phyloP scores from a whole-genome alignment of 106 monocot genomes.

The Hemerocallis citrina region DNA sequence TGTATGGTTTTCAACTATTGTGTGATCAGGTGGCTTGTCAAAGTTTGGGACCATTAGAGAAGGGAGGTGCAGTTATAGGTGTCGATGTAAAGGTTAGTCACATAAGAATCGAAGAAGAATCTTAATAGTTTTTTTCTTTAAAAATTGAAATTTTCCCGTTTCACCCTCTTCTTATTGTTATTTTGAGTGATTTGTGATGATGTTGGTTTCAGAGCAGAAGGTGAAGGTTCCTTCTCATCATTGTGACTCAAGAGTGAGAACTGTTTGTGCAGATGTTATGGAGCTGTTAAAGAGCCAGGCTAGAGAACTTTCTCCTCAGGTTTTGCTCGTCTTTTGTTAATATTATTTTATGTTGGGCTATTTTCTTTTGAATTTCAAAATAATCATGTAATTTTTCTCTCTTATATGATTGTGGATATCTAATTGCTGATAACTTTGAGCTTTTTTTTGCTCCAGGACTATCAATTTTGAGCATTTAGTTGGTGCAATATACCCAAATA shows the following conservation, averaged over 20 bases:
- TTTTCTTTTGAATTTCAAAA: no score
- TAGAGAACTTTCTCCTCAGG: conserved; percentile 78
- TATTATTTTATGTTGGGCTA: no score
- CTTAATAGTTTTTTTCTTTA: no score
- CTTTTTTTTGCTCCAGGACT: no score
- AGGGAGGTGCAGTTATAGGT: conserved; percentile 79
- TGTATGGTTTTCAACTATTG: neutral
- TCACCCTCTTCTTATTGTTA: no score
- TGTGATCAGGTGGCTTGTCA: conserved; percentile 77
- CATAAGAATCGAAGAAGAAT: neutral
- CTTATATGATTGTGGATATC: no score
- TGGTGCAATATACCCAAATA: no score
- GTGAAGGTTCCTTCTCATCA: conserved; percentile 86
- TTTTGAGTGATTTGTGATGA: conserved; percentile 6
- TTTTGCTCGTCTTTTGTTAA: conserved; percentile 7
- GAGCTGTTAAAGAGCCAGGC: conserved; percentile 44
- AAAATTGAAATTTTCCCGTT: neutral
- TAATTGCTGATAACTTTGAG: no score
- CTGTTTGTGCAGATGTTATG: conserved; percentile 81
- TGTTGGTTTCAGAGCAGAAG: conserved; percentile 63
- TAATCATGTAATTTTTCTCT: no score
- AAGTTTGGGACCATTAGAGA: conserved; percentile 80
- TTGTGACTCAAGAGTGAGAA: conserved; percentile 81
- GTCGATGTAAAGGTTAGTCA: conserved; percentile 76
- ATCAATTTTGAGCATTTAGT: no score